Percentiles rank a stretch among this genome's conserved stretches.
phyloP scores from a whole-genome alignment of 441 rosid genomes.

The Melastoma candidum region DNA sequence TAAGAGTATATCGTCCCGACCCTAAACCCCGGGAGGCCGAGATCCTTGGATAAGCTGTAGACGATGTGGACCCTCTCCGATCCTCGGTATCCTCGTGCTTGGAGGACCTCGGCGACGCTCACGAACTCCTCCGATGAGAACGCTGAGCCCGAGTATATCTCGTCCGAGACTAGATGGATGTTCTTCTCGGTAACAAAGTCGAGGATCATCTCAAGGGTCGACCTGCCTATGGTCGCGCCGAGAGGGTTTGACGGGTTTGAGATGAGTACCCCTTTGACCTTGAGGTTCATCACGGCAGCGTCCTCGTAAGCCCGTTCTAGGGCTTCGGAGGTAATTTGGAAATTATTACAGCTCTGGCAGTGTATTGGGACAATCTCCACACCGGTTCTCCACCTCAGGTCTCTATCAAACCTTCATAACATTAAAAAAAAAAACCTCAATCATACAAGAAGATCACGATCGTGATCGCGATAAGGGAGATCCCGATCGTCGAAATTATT shows the following conservation, averaged over 20 bases:
- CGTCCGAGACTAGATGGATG: slow-evolving; percentile 85
- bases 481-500: not conserved
- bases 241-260: slow-evolving; percentile 93
- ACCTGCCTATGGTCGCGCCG: slow-evolving; percentile 55
- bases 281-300: slow-evolving; percentile 41
- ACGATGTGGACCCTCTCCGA: slow-evolving; percentile 86
- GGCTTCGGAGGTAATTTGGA: slow-evolving; percentile 74
- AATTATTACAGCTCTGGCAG: slow-evolving; percentile 66
- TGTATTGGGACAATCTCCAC: slow-evolving; percentile 65
- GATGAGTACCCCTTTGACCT: slow-evolving; percentile 73
- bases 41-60: slow-evolving; percentile 89
- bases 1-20: slow-evolving; percentile 90
- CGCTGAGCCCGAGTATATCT: slow-evolving; percentile 86
- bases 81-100: slow-evolving; percentile 26
- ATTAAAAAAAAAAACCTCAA: not conserved
- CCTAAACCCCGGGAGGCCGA: slow-evolving; percentile 91
- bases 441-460: too few relatives aligned
- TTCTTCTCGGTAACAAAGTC: slow-evolving; percentile 54
- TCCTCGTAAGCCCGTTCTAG: slow-evolving; percentile 53
- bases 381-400: slow-evolving; percentile 90
- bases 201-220: slow-evolving; percentile 52
- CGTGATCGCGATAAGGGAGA: not conserved
- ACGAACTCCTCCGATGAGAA: slow-evolving; percentile 62
- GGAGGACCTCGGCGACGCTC: slow-evolving; percentile 72
- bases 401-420: slow-evolving; percentile 70